phyloP scores from a whole-genome alignment of 768 basidiomycete species.

The Infundibulicybe gibba region DNA sequence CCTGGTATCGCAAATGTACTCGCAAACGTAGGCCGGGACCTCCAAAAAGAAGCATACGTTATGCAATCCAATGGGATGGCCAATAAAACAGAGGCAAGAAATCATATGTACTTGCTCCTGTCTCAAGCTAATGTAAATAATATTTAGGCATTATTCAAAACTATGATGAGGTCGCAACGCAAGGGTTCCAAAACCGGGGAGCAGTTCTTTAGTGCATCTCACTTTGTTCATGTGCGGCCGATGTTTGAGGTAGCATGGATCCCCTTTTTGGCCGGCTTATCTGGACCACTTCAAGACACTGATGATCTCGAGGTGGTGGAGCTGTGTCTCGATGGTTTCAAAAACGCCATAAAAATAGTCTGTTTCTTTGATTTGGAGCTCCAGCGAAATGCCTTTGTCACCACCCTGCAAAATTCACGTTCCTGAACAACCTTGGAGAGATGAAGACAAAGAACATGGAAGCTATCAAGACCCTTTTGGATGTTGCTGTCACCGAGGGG shows the following conservation, averaged over 20 bases:
- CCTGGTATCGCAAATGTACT: constrained; percentile 81
- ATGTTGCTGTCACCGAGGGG: constrained; percentile 95
- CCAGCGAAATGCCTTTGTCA: constrained; percentile 98
- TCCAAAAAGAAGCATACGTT: constrained; percentile 94
- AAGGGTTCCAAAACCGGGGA: constrained; percentile 74
- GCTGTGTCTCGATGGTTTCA: constrained; percentile 92
- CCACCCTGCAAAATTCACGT: constrained; percentile 93
- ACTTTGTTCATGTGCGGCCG: constrained; percentile 93
- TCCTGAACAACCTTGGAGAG: constrained; percentile 95
- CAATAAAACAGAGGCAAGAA: constrained; percentile 87
- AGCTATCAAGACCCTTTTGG: constrained; percentile 92
- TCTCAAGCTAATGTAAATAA: constrained; percentile 6
- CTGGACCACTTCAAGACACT: constrained; percentile 91
- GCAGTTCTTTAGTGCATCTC: constrained; percentile 95
- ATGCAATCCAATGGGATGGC: constrained; percentile 96
- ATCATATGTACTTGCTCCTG: constrained; percentile 3
- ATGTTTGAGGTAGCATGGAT: constrained; percentile 99
- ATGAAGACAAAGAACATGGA: constrained; percentile 99
- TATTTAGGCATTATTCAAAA: constrained; percentile 80
- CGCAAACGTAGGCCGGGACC: constrained; percentile 87
- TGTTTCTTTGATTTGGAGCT: constrained; percentile 97
- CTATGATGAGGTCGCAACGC: constrained; percentile 90
- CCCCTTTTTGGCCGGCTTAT: constrained; percentile 92
- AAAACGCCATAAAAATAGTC: constrained; percentile 92
- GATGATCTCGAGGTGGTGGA: constrained; percentile 92